A percentile compares a stretch with the other conserved stretches of the same genome.
Evolutionary conservation across 1,284 basidiomycete species (phyloP).

Genomic region (Taiwanofungus camphoratus): DNA sequence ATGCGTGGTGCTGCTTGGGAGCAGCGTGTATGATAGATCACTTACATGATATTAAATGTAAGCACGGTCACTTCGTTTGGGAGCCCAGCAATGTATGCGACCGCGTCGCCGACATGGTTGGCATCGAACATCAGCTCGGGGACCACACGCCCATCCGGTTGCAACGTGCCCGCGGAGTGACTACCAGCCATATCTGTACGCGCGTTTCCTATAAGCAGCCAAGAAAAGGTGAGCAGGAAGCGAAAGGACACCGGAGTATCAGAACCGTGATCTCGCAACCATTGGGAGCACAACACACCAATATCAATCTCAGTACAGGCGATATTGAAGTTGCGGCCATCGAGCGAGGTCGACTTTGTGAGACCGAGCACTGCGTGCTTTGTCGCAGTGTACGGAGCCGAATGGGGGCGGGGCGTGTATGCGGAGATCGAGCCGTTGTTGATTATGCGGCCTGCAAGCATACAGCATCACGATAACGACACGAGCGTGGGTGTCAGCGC

Average conservation of each 20-base stretch:
- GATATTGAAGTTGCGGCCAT: constrained; percentile 70
- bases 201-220: constrained; percentile 51
- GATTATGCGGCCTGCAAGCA: constrained; percentile 60
- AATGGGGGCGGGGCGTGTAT: constrained; percentile 63
- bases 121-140: constrained; percentile 66
- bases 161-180: constrained; percentile 48
- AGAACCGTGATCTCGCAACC: neutral
- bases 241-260: constrained; percentile 6
- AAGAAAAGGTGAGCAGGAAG: neutral
- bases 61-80: constrained; percentile 68
- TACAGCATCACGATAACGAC: neutral
- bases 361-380: constrained; percentile 78
- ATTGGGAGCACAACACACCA: constrained; percentile 33
- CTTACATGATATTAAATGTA: constrained; percentile 71
- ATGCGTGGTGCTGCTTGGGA: too few relatives aligned
- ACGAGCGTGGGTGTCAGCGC: neutral
- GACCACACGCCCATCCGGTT: constrained; percentile 59
- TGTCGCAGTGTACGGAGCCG: constrained; percentile 64
- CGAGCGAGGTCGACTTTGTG: constrained; percentile 70
- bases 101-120: constrained; percentile 61
- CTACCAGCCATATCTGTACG: constrained; percentile 48
- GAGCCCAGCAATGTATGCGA: constrained; percentile 67
- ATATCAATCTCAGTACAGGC: constrained; percentile 79
- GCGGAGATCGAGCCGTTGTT: constrained; percentile 82
- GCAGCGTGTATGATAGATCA: constrained; percentile 8